phyloP scores from a whole-genome alignment of 306 rosid genomes.

The Cicer judaicum region DNA sequence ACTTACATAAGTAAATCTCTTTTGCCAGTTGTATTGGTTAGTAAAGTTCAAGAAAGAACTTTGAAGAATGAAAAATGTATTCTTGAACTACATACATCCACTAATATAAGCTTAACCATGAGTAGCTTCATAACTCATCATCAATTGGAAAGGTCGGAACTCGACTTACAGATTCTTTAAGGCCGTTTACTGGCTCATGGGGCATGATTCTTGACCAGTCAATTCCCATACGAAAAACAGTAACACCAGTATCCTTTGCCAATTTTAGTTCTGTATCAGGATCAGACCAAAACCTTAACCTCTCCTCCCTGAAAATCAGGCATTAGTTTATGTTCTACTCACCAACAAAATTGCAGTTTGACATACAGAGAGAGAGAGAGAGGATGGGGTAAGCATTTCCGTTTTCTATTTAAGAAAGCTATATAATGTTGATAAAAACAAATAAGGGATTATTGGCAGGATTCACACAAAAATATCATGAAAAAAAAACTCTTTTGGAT shows the following conservation, averaged over 20 bases:
- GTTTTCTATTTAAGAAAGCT: constrained; percentile 4
- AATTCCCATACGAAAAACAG: constrained; percentile 93
- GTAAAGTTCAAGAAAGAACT: constrained; percentile 33
- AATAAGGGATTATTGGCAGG: not conserved
- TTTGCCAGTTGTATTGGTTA: constrained; percentile 18
- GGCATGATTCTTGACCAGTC: constrained; percentile 97
- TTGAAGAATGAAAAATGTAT: constrained; percentile 3
- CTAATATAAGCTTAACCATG: constrained; percentile 12
- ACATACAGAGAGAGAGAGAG: not conserved
- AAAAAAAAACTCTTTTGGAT: not conserved
- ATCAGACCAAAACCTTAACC: constrained; percentile 98
- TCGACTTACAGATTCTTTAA: constrained; percentile 71
- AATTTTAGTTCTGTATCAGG: constrained; percentile 89
- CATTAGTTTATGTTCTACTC: constrained; percentile 22
- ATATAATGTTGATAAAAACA: not conserved
- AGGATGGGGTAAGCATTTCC: not conserved
- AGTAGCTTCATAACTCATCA: constrained; percentile 32
- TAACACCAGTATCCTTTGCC: constrained; percentile 84
- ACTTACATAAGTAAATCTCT: constrained; percentile 39
- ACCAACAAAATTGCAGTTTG: constrained; percentile 20
- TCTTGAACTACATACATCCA: not conserved
- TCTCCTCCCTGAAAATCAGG: constrained; percentile 81
- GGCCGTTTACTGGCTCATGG: constrained; percentile 68
- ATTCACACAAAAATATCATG: not conserved
- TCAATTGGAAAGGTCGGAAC: constrained; percentile 43